Percentiles rank a stretch among this genome's conserved stretches.
Conservation (phyloP, 1,284 basidiomycete genomes). For the Fomitopsis schrenkii region DNA sequence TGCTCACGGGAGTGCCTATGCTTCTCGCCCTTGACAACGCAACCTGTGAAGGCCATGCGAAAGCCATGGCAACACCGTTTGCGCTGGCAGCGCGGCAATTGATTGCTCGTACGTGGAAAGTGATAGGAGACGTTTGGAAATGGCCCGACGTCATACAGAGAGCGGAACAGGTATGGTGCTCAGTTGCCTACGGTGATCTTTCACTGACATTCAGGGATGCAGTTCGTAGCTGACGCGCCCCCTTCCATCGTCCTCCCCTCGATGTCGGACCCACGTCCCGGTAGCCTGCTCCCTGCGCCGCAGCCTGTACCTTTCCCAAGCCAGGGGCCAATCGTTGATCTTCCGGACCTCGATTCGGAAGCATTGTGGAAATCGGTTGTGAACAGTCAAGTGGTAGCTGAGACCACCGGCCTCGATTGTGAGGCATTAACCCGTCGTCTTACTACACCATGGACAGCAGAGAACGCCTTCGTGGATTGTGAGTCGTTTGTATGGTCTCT, state of each 20-base stretch:
- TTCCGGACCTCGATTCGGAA: conserved; percentile 48
- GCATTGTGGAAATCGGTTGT: conserved; percentile 51
- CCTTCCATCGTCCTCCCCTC: conserved; percentile 12
- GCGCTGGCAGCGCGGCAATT: conserved; percentile 62
- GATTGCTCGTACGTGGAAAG: conserved; percentile 60
- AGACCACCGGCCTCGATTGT: conserved; percentile 60
- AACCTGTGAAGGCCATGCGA: conserved; percentile 39
- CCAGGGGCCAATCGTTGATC: conserved; percentile 11
- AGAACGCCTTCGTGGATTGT: conserved; percentile 76
- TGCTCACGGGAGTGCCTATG: conserved; percentile 84
- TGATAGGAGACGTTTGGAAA: conserved; percentile 73
- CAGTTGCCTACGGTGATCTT: not conserved
- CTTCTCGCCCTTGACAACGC: conserved; percentile 70
- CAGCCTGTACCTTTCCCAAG: conserved; percentile 32
- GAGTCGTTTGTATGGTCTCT: conserved; percentile 27
- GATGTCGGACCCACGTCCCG: conserved; percentile 24
- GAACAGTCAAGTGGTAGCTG: conserved; percentile 49
- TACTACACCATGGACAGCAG: conserved; percentile 64
- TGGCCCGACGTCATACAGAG: conserved; percentile 47
- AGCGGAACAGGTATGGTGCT: conserved; percentile 50
- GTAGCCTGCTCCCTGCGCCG: conserved; percentile 33
- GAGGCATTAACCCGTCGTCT: conserved; percentile 52
- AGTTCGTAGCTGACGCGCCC: conserved; percentile 17
- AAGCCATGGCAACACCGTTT: conserved; percentile 41
- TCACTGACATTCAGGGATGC: not conserved